phyloP scores from a whole-genome alignment of 2,329 filamentous ascomycete genomes.

The Aspergillus candidus region DNA sequence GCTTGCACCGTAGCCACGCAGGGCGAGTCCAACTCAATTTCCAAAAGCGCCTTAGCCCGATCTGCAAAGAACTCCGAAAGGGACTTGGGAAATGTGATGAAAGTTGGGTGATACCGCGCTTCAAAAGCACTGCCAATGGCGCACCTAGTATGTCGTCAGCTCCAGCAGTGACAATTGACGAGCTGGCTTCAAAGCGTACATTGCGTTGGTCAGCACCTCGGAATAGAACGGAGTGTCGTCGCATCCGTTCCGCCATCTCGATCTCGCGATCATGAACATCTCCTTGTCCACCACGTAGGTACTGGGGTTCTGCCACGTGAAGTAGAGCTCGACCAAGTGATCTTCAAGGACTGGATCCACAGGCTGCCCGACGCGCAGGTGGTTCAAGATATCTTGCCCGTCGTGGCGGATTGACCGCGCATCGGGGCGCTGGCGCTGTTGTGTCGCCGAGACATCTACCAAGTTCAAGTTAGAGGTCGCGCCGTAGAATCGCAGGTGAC shows the following conservation, averaged over 20 bases:
- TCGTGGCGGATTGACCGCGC: conserved; percentile 34
- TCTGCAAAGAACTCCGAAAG: conserved; percentile 36
- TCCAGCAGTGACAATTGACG: not conserved
- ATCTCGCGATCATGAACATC: conserved; percentile 32
- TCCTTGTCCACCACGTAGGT: conserved; percentile 43
- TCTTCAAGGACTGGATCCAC: conserved; percentile 39
- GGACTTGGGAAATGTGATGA: conserved; percentile 35
- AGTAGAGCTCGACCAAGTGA: conserved; percentile 43
- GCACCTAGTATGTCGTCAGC: conserved; percentile 26
- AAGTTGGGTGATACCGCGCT: conserved; percentile 38
- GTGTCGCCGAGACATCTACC: conserved; percentile 34
- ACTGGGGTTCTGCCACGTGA: conserved; percentile 45
- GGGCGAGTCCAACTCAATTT: conserved; percentile 44
- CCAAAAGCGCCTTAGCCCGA: conserved; percentile 41
- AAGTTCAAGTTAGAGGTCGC: conserved; percentile 42
- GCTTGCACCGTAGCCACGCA: conserved; percentile 46
- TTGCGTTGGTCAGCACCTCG: conserved; percentile 38
- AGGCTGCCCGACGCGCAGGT: conserved; percentile 37
- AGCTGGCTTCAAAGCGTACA: conserved; percentile 19
- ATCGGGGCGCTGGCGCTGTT: conserved; percentile 31
- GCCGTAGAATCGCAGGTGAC: conserved; percentile 41
- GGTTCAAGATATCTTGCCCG: conserved; percentile 37
- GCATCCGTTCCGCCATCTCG: conserved; percentile 32
- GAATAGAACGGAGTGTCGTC: conserved; percentile 39
- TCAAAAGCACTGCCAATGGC: conserved; percentile 41